Conservation (phyloP, 208 protist genomes). For the Wallacemonas sp. region DNA sequence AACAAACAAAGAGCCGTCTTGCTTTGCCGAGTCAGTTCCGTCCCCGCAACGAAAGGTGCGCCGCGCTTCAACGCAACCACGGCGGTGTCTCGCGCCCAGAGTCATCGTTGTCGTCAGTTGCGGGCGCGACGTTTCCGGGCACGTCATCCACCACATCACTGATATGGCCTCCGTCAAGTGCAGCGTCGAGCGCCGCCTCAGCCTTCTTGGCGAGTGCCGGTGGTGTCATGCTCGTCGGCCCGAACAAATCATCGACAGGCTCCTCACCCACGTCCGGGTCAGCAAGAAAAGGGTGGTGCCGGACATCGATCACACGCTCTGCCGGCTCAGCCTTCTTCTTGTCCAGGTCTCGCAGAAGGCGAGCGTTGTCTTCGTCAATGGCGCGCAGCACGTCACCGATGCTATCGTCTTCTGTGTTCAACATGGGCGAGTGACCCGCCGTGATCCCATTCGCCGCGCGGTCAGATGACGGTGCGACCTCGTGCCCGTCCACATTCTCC, state of each 20-base stretch:
- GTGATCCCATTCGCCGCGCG: not conserved
- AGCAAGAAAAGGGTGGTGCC: not conserved
- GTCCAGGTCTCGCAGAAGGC: constrained; percentile 8
- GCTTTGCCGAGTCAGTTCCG: not conserved
- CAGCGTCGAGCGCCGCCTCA: not conserved
- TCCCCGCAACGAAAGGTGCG: not conserved
- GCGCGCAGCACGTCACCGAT: constrained; percentile 22
- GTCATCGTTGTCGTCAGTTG: not conserved
- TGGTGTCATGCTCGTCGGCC: not conserved
- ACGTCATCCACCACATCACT: constrained; percentile 20
- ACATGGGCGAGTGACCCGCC: constrained; percentile 3
- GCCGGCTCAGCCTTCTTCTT: not conserved
- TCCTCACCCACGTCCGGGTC: not conserved
- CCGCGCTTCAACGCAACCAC: constrained; percentile 29
- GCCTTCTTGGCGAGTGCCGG: not conserved
- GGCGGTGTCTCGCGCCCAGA: constrained; percentile 34
- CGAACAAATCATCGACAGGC: not conserved
- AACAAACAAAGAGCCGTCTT: not conserved
- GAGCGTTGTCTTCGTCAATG: constrained; percentile 23
- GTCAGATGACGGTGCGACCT: not conserved
- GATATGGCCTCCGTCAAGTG: constrained; percentile 14
- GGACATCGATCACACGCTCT: not conserved
- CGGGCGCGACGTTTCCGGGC: not conserved
- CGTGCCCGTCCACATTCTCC: not conserved
- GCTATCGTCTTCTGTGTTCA: constrained; percentile 9